A percentile compares a stretch with the other conserved stretches of the same genome.
Conservation (phyloP, 1,284 basidiomycete genomes). For the Rhodotorula mucilaginosa region DNA sequence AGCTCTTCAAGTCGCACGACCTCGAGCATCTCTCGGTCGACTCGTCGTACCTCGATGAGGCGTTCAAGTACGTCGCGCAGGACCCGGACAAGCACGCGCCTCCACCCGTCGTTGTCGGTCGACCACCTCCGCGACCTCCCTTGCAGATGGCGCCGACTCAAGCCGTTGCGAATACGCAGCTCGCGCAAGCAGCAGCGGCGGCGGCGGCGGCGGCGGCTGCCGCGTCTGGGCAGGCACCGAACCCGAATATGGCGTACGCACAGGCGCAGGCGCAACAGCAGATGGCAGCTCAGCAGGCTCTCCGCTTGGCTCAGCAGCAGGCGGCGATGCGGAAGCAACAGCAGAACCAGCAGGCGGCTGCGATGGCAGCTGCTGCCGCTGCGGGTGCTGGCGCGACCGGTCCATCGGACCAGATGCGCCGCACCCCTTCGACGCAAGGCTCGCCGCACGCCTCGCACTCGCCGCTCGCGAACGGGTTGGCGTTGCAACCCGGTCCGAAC, state of each 20-base stretch:
- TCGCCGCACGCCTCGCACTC: constrained; percentile 21
- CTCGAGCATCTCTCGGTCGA: constrained; percentile 36
- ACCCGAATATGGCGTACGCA: constrained; percentile 8
- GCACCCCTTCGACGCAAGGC: constrained; percentile 14
- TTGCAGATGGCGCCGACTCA: constrained; percentile 25
- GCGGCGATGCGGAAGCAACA: constrained; percentile 17
- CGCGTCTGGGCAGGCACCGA: neutral
- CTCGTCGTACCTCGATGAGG: constrained; percentile 41
- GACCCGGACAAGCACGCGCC: constrained; percentile 39
- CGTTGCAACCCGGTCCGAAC: constrained; percentile 14
- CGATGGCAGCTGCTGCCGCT: constrained; percentile 4
- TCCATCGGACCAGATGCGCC: constrained; percentile 17
- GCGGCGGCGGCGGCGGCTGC: neutral
- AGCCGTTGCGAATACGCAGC: neutral
- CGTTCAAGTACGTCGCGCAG: constrained; percentile 35
- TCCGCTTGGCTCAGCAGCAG: constrained; percentile 18
- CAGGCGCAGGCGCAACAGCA: constrained; percentile 30
- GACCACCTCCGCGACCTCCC: constrained; percentile 32
- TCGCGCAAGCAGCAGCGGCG: neutral
- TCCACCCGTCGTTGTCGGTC: constrained; percentile 37
- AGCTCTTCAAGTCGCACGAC: constrained; percentile 36
- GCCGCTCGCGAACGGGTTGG: constrained; percentile 6
- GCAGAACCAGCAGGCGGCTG: neutral
- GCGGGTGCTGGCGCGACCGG: neutral
- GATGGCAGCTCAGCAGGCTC: constrained; percentile 18